Conservation (phyloP, 2,329 filamentous ascomycete species). For the Teratosphaeria zuluensis region DNA sequence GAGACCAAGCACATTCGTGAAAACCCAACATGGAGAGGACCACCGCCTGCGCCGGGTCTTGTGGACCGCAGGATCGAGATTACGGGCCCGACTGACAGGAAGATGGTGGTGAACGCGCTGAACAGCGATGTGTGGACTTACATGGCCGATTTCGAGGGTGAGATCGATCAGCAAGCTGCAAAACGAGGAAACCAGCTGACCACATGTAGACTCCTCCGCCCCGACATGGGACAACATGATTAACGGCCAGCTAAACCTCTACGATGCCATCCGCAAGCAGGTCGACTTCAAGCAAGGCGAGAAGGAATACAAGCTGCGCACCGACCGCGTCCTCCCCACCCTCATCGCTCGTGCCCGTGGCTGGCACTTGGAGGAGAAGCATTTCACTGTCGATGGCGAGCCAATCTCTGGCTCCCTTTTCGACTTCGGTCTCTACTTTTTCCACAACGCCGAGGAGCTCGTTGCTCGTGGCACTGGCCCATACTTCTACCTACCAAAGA, state of each 20-base stretch:
- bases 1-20: slow-evolving; percentile 95
- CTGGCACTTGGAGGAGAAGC: slow-evolving; percentile 98
- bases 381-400: slow-evolving; percentile 90
- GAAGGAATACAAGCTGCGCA: slow-evolving; percentile 97
- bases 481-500: slow-evolving; percentile 95
- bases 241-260: slow-evolving; percentile 94
- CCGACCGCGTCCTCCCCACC: slow-evolving; percentile 75
- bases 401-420: slow-evolving; percentile 87
- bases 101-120: slow-evolving; percentile 97
- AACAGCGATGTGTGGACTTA: slow-evolving; percentile 97
- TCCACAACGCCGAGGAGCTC: slow-evolving; percentile 89
- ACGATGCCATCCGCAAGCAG: slow-evolving; percentile 87
- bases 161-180: slow-evolving; percentile 19
- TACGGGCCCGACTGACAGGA: slow-evolving; percentile 90
- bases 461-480: slow-evolving; percentile 76
- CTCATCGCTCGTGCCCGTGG: slow-evolving; percentile 90
- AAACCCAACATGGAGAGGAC: slow-evolving; percentile 86
- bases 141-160: slow-evolving; percentile 98
- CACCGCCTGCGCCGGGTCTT: slow-evolving; percentile 80
- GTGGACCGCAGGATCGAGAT: slow-evolving; percentile 94
- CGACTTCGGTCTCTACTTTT: slow-evolving; percentile 98
- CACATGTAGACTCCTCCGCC: slow-evolving; percentile 67
- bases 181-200: not conserved
- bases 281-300: slow-evolving; percentile 92
- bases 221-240: slow-evolving; percentile 99